These are phyloP conservation scores for Biancaea sappan DNA, from an alignment of 306 rosid species.

Conservation along the genomic window DNA sequence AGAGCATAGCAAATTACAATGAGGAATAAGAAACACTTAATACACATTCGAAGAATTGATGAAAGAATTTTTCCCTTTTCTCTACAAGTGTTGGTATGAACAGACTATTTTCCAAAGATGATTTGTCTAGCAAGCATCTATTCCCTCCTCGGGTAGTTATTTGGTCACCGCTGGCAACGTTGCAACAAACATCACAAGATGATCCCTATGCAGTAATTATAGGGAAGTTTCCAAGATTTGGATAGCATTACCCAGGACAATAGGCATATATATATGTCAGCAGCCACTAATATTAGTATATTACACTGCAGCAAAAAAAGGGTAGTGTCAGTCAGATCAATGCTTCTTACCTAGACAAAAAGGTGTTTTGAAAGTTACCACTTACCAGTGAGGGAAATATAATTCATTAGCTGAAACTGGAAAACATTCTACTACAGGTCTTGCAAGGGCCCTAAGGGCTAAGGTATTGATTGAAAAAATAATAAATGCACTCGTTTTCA, in stretches of 20 bases:
- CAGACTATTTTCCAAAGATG: slow-evolving; percentile 34
- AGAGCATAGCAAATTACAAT: slow-evolving; percentile 29
- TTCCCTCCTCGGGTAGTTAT: slow-evolving; percentile 26
- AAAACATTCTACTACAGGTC: not conserved
- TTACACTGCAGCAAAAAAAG: slow-evolving; percentile 47
- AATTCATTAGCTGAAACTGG: not conserved
- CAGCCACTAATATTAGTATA: slow-evolving; percentile 36
- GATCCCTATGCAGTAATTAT: slow-evolving; percentile 36
- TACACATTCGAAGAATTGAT: slow-evolving; percentile 37
- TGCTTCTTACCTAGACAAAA: not conserved
- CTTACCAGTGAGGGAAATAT: not conserved
- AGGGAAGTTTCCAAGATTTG: slow-evolving; percentile 32
- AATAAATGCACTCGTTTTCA: not conserved
- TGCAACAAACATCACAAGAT: slow-evolving; percentile 35
- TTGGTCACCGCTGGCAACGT: slow-evolving; percentile 36
- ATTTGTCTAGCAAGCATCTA: slow-evolving; percentile 31
- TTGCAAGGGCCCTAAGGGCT: not conserved
- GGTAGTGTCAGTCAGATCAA: slow-evolving; percentile 22
- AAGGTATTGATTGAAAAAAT: not conserved
- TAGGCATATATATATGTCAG: slow-evolving; percentile 34
- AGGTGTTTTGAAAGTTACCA: not conserved
- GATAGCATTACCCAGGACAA: slow-evolving; percentile 38
- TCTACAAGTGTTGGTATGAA: slow-evolving; percentile 40
- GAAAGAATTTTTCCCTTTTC: slow-evolving; percentile 34
- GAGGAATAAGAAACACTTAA: slow-evolving; percentile 36